These are phyloP conservation scores for Noccaea bulbosa DNA, from an alignment of 345 rosid species.

Conservation along the genomic window DNA sequence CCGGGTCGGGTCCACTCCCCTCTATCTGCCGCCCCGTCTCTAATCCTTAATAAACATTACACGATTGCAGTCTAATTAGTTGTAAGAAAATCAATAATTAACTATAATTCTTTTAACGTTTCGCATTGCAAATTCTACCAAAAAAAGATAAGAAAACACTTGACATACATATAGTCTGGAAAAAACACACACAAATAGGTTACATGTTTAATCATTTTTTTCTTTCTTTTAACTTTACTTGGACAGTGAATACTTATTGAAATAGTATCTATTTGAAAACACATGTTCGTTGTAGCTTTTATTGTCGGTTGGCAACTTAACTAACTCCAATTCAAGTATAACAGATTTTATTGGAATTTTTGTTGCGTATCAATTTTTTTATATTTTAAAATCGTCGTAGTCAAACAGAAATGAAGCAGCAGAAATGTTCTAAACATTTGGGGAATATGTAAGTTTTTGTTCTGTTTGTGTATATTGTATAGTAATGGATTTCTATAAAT, in stretches of 20 bases:
- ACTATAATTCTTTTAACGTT: neutral
- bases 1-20: constrained; percentile 43
- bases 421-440: neutral
- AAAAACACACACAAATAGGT: too few relatives aligned
- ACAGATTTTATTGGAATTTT: neutral
- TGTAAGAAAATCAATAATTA: neutral
- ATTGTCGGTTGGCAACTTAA: constrained; percentile 31
- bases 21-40: constrained; percentile 23
- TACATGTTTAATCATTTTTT: too few relatives aligned
- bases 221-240: too few relatives aligned
- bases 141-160: too few relatives aligned
- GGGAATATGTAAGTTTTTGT: neutral
- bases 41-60: neutral
- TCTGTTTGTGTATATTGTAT: neutral
- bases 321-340: neutral
- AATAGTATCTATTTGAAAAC: too few relatives aligned
- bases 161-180: too few relatives aligned
- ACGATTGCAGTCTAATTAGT: neutral
- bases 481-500: too few relatives aligned
- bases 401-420: too few relatives aligned
- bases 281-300: neutral
- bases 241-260: too few relatives aligned
- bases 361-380: neutral
- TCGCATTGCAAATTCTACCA: neutral
- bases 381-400: neutral